Evolutionary conservation across 2,329 filamentous ascomycete genomes (phyloP).

Genomic region (Colletotrichum costaricense): DNA sequence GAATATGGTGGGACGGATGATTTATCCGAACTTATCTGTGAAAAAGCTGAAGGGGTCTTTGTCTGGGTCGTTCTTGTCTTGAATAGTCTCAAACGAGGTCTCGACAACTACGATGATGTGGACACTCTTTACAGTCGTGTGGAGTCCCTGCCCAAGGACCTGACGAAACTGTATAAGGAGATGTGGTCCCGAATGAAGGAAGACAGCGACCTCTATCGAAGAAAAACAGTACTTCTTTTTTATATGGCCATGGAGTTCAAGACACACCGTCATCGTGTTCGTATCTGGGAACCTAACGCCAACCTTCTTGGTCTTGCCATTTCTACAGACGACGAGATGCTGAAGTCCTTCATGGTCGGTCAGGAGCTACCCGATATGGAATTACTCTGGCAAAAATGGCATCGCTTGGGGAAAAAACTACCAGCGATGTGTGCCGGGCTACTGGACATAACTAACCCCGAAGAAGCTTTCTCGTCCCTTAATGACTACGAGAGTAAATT

Average conservation of each 20-base stretch:
- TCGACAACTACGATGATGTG: not conserved
- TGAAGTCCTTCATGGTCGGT: not conserved
- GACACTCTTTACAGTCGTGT: not conserved
- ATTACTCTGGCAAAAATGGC: not conserved
- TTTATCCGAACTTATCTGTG: not conserved
- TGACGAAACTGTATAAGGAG: not conserved
- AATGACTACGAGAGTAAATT: not conserved
- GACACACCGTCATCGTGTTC: accelerated
- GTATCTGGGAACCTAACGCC: too few relatives aligned
- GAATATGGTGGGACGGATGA: not conserved
- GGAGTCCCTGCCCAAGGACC: not conserved
- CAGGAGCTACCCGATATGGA: not conserved
- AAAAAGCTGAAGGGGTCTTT: not conserved
- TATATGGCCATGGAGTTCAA: not conserved
- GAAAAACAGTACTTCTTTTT: not conserved
- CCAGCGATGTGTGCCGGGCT: not conserved
- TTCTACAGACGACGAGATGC: not conserved
- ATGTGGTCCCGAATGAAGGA: not conserved
- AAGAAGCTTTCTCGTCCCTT: not conserved
- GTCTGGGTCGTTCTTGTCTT: not conserved
- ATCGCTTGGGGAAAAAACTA: not conserved
- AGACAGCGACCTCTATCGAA: not conserved
- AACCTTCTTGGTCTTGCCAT: not conserved
- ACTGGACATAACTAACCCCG: not conserved
- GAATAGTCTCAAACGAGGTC: not conserved